These are phyloP conservation scores for Aspergillus leporis DNA, from an alignment of 495 filamentous ascomycete species.

Conservation along the genomic window DNA sequence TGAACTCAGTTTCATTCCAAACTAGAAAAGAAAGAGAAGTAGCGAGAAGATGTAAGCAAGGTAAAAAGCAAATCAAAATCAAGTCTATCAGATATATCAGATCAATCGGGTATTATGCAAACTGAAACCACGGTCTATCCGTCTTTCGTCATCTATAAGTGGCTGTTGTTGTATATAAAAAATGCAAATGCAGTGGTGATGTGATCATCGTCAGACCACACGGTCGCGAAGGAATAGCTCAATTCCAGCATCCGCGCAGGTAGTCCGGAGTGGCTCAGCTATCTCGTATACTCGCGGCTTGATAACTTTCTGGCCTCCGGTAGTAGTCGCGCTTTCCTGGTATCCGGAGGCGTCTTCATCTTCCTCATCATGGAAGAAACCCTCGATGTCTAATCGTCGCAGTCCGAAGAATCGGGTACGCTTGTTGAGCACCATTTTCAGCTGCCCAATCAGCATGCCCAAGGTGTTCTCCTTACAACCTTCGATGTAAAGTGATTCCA, in stretches of 20 bases:
- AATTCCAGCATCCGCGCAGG: conserved; percentile 28
- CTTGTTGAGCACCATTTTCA: conserved; percentile 27
- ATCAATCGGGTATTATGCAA: conserved; percentile 4
- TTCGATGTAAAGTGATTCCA: conserved; percentile 35
- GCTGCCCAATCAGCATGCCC: conserved; percentile 29
- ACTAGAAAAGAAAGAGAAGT: background rate
- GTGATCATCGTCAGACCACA: conserved; percentile 14
- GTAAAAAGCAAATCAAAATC: background rate
- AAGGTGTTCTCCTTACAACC: conserved; percentile 33
- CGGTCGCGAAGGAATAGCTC: conserved; percentile 34
- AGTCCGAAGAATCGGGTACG: conserved; percentile 22
- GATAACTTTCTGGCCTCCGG: conserved; percentile 17
- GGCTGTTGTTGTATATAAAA: background rate
- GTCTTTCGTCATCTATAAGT: background rate
- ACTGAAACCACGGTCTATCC: conserved; percentile 2
- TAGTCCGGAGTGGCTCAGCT: conserved; percentile 23
- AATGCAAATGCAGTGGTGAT: background rate
- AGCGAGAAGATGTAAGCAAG: background rate
- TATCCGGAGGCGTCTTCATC: conserved; percentile 21
- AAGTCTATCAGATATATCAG: too few relatives aligned
- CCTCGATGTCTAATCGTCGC: conserved; percentile 31
- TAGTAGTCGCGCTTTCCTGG: background rate
- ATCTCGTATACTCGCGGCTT: conserved; percentile 30
- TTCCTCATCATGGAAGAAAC: conserved; percentile 33
- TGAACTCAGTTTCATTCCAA: too few relatives aligned